phyloP scores from a whole-genome alignment of 1,284 basidiomycete genomes.

The Golubevia pallescens region DNA sequence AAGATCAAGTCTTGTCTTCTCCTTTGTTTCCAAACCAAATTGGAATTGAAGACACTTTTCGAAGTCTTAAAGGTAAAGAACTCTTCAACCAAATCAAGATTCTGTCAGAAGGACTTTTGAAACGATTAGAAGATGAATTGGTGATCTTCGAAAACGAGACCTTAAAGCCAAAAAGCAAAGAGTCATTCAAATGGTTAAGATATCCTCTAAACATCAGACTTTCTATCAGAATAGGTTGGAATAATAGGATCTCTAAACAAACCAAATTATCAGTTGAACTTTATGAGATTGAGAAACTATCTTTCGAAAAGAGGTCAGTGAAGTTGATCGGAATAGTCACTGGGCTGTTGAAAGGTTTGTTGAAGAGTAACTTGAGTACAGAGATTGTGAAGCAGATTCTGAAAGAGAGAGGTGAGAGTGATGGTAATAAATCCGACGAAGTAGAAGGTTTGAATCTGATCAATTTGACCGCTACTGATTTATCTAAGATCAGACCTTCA shows the following conservation, averaged over 20 bases:
- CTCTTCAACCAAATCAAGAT: constrained; percentile 22
- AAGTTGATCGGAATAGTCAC: constrained; percentile 18
- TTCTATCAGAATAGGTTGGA: constrained; percentile 25
- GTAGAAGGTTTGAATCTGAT: constrained; percentile 39
- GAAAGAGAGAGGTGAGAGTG: neutral
- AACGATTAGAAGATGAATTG: constrained; percentile 45
- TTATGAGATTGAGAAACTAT: constrained; percentile 21
- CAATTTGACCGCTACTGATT: constrained; percentile 47
- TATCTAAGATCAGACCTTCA: constrained; percentile 25
- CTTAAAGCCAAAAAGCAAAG: neutral
- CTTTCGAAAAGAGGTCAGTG: constrained; percentile 12
- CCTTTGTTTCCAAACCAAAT: constrained; percentile 41
- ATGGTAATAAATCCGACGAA: constrained; percentile 17
- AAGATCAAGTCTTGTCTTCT: constrained; percentile 31
- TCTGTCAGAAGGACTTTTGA: constrained; percentile 26
- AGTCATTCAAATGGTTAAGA: constrained; percentile 23
- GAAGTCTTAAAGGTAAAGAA: constrained; percentile 18
- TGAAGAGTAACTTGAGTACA: too few species aligned
- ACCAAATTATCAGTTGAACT: constrained; percentile 45
- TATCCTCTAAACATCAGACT: constrained; percentile 42
- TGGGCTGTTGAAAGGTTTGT: neutral
- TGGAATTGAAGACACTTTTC: constrained; percentile 50
- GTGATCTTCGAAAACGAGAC: constrained; percentile 9
- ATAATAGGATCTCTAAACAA: constrained; percentile 30
- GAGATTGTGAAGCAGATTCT: too few species aligned